Evolutionary conservation across 371 early-diverging fungal species (phyloP).

Genomic region (Phascolomyces articulosus): DNA sequence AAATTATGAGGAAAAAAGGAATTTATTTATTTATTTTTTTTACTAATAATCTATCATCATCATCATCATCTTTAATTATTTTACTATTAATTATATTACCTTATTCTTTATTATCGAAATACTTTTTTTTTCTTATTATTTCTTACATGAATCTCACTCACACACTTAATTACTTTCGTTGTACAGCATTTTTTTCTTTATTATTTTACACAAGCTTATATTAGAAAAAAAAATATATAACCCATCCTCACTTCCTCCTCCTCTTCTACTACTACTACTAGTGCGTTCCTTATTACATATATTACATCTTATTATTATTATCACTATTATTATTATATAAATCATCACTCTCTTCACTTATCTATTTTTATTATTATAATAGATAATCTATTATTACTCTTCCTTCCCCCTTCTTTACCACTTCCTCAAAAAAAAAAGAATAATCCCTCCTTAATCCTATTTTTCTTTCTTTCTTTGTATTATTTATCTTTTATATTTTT

Average conservation of each 20-base stretch:
- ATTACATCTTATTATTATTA: neutral
- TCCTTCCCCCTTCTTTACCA: no score
- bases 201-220: slow-evolving; percentile 1
- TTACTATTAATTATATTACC: neutral
- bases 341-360: no score
- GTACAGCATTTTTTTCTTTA: neutral
- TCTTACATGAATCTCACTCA: neutral
- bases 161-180: slow-evolving; percentile 2
- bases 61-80: neutral
- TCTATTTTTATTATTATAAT: no score
- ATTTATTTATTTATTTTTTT: no score
- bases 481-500: neutral
- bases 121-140: neutral
- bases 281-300: neutral
- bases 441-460: neutral
- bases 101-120: neutral
- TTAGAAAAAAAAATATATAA: neutral
- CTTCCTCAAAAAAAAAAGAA: no score
- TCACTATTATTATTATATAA: no score
- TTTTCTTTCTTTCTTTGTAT: neutral
- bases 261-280: neutral
- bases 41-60: neutral
- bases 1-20: no score
- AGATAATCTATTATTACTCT: no score
- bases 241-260: no score